phyloP scores from a whole-genome alignment of 2,329 filamentous ascomycete species.

The Dothistroma septosporum region DNA sequence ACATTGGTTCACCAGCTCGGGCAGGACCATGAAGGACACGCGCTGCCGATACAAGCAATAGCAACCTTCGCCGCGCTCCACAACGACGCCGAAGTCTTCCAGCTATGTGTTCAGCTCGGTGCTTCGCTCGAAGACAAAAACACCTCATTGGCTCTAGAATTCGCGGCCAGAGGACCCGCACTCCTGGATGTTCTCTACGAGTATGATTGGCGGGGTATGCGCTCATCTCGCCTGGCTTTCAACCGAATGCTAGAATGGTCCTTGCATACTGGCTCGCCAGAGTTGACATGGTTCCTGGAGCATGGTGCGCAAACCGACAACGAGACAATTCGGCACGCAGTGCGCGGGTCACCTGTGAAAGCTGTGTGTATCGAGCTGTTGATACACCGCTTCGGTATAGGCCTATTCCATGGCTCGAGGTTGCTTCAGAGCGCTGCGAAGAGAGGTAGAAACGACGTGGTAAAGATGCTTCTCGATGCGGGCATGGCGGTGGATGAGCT shows the following conservation, averaged over 20 bases:
- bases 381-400: slow-evolving; percentile 7
- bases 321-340: slow-evolving; percentile 7
- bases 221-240: slow-evolving; percentile 11
- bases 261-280: slow-evolving; percentile 14
- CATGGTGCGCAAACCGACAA: slow-evolving; percentile 14
- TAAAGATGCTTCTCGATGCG: slow-evolving; percentile 12
- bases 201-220: slow-evolving; percentile 16
- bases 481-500: slow-evolving; percentile 16
- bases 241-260: slow-evolving; percentile 16
- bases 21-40: background rate
- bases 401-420: slow-evolving; percentile 12
- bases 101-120: slow-evolving; percentile 12
- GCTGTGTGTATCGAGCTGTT: slow-evolving; percentile 14
- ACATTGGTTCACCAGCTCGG: slow-evolving; percentile 4
- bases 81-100: slow-evolving; percentile 13
- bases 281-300: slow-evolving; percentile 18
- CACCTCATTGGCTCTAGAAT: slow-evolving; percentile 16
- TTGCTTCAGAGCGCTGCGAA: slow-evolving; percentile 18
- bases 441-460: slow-evolving; percentile 11
- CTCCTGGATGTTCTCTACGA: slow-evolving; percentile 16
- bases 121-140: slow-evolving; percentile 15
- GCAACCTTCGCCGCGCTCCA: slow-evolving; percentile 15
- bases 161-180: slow-evolving; percentile 7
- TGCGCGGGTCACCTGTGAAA: slow-evolving; percentile 8
- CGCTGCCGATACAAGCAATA: slow-evolving; percentile 10